A percentile compares a stretch with the other conserved stretches of the same genome.
Conservation (phyloP, 192 early-diverging fungal species). For the Backusella liffmaniae region DNA sequence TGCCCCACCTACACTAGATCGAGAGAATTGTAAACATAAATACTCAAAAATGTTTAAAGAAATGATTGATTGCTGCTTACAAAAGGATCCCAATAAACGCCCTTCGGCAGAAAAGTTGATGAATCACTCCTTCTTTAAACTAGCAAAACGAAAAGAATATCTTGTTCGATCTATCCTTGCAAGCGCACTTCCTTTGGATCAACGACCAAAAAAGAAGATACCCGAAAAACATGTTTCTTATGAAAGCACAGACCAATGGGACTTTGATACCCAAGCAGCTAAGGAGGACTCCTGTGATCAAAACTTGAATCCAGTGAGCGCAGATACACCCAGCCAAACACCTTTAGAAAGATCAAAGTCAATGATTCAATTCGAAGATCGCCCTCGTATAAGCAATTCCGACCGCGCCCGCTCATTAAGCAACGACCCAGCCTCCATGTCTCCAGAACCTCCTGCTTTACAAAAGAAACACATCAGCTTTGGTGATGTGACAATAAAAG, state of each 20-base stretch:
- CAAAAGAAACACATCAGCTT: constrained; percentile 14
- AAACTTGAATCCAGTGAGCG: background rate
- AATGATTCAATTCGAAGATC: constrained; percentile 3
- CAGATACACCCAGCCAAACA: background rate
- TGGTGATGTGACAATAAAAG: constrained; percentile 12
- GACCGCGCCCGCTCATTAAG: background rate
- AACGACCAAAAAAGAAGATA: constrained; percentile 60
- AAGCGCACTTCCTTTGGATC: constrained; percentile 64
- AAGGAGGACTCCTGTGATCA: background rate
- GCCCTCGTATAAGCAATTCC: background rate
- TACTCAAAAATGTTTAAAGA: constrained; percentile 81
- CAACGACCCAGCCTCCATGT: background rate
- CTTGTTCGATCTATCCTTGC: constrained; percentile 58
- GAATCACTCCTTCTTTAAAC: constrained; percentile 73
- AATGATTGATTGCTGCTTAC: constrained; percentile 80
- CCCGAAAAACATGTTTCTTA: constrained; percentile 41
- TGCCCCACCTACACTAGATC: constrained; percentile 80
- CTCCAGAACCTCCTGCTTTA: background rate
- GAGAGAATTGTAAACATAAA: constrained; percentile 70
- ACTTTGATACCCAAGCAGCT: constrained; percentile 54
- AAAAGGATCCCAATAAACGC: constrained; percentile 75
- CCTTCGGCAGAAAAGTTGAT: constrained; percentile 76
- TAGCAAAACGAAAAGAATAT: constrained; percentile 67
- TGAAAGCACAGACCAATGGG: constrained; percentile 61
- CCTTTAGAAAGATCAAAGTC: constrained; percentile 1